Evolutionary conservation across 176 grass and related monocot species (phyloP), one percentile per base, ranked within the genome.

Genomic region (Chrysopogon serrulatus): DNA sequence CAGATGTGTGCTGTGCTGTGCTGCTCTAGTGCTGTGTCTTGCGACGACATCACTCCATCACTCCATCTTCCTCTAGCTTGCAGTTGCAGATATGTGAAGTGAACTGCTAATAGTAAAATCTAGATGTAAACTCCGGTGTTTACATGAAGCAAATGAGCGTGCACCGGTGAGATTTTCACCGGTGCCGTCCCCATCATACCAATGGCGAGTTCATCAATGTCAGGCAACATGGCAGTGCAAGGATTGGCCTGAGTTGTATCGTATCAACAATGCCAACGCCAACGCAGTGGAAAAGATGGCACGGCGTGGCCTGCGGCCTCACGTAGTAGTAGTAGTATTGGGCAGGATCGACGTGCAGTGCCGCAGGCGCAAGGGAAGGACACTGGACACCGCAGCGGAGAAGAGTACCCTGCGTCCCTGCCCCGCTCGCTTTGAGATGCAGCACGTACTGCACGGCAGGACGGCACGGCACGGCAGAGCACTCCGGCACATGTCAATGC

Each of bases 101-200:
- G 87, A 51, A 61, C 70, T 88, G 37, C 35, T 65, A 40, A 30
- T 67, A 37, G 28, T 47, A 62, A 57, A 27, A 26, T 91, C 40
- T 59, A 34, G 67, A 86, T 87, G 94, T 80, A 85, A 83, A 84
- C 91, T 87, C 76, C 4, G 78, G 47, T 68, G 91, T 92, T 88
- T 82, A 90, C 88, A 89, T 70, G 63, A 89, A 85, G 49, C 75
- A 81, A 81, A 85, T 86, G 77, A 59, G 79, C 73, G 76, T 73
- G 47, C 65, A 11, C 6, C 10, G 85, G 68, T 59, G 77, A 86
- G 78, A 62, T 33, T 59, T 59, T 74, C 87, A 71, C 82, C 66
- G 71, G 19, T 69, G 56, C 62, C 48, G 6, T 82, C 68, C 51
- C 39, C 10, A 61, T 61, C 56, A 21, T 56, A 53, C 5, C 45